Conservation (phyloP, 2,329 filamentous ascomycete genomes). For the Cercospora citrullina region DNA sequence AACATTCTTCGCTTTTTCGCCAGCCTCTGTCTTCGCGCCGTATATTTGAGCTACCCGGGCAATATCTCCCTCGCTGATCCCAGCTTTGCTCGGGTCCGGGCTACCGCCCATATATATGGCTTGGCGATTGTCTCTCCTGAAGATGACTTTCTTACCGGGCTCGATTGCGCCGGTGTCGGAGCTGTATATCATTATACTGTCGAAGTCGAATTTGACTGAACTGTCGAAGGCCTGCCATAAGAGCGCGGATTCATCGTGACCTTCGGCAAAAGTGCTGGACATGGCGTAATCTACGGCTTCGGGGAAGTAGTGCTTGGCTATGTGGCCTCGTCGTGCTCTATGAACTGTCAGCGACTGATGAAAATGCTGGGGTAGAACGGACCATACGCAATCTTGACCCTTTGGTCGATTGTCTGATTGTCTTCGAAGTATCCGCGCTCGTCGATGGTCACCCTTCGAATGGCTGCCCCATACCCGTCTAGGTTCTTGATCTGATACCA, state of each 20-base stretch:
- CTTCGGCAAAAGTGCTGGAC: not conserved
- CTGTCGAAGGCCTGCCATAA: constrained; percentile 1
- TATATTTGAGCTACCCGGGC: constrained; percentile 11
- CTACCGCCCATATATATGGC: constrained; percentile 12
- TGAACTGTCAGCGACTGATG: not conserved
- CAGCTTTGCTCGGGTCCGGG: not conserved
- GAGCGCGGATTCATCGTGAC: not conserved
- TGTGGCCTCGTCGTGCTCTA: constrained; percentile 4
- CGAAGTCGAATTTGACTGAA: constrained; percentile 14
- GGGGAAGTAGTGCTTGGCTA: constrained; percentile 13
- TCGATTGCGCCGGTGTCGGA: not conserved
- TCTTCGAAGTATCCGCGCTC: constrained; percentile 6
- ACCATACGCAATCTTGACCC: not conserved
- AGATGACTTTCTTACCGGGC: constrained; percentile 7
- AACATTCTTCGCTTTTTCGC: constrained; percentile 1
- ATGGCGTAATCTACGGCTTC: constrained; percentile 11
- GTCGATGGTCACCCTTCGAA: not conserved
- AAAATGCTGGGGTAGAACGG: too few relatives aligned
- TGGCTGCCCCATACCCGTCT: constrained; percentile 12
- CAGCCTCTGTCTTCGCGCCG: constrained; percentile 4
- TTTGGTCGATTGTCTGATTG: not conserved
- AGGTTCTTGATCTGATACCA: constrained; percentile 17
- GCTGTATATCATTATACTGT: constrained; percentile 22
- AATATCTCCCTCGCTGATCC: constrained; percentile 7
- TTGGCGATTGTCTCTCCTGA: not conserved